These are phyloP conservation scores for Fusarium brachygibbosum DNA, from an alignment of 2,329 filamentous ascomycete genomes.

Conservation along the genomic window DNA sequence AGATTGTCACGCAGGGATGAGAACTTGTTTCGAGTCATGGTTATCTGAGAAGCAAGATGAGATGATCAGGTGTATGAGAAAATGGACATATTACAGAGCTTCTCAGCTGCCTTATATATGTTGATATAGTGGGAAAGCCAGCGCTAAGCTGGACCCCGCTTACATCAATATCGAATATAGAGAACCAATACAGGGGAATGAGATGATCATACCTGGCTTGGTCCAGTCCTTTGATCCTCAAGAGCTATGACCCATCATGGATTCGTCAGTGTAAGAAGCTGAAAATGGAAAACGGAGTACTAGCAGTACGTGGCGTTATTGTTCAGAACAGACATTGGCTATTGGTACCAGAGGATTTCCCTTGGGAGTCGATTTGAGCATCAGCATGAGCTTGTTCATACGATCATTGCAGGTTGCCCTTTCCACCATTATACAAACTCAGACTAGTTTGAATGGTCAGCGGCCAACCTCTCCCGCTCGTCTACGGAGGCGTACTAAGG, in stretches of 20 bases:
- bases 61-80: not conserved
- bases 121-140: not conserved
- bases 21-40: constrained; percentile 39
- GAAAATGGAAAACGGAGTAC: not conserved
- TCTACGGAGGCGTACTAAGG: not conserved
- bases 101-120: constrained; percentile 18
- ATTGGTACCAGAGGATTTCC: not conserved
- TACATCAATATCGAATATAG: not conserved
- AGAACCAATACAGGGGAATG: not conserved
- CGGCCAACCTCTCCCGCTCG: not conserved
- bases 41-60: not conserved
- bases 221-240: not conserved
- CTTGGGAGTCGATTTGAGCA: not conserved
- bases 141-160: not conserved
- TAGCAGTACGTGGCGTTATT: constrained; percentile 2
- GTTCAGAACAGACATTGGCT: not conserved
- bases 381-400: not conserved
- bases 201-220: not conserved
- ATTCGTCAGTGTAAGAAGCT: not conserved
- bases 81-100: not conserved
- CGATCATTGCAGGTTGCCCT: not conserved
- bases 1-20: constrained; percentile 37
- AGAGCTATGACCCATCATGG: not conserved
- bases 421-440: not conserved
- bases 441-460: not conserved